Base-by-base conservation (phyloP, 805 yeast genomes). In the Yamadazyma laniorum region DNA sequence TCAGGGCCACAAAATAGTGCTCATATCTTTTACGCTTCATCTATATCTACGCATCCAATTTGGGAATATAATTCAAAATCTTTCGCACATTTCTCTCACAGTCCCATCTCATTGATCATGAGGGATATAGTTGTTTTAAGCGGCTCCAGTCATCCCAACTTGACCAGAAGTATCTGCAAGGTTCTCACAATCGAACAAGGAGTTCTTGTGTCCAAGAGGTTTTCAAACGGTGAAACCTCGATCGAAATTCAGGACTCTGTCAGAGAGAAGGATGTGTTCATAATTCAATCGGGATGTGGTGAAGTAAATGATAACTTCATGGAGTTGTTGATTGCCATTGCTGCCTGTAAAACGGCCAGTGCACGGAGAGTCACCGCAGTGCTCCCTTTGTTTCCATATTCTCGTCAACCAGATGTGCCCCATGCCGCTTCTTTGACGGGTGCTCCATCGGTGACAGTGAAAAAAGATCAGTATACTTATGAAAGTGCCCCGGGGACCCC, bases 351-450 rank as follows among this genome's bases (percentile, higher is more conserved):
- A 53, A 82, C 87, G 33, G 95, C 97, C 2, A 81, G 91, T 42
- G 96, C 96, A 11, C 78, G 77, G 41, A 73, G 91, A 41, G 95
- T 89, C 30, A 87, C 95, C 2, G 96, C 91, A 0, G 95, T 89
- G 21, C 70, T 86, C 60, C 99, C 99, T 3, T 72, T 89, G 44
- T 93, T 93, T 62, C 96, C 98, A 18, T 93, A 93, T 58, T 85
- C 95, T 3, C 75, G 99, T 55, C 99, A 93, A 62, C 95, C 96
- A 3, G 98, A 91, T 61, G 79, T 87, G 25, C 95, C 96, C 22
- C 85, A 84, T 54, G 79, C 85, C 40, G 66, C 67, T 4, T 50
- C 55, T 32, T 75, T 76, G 54, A 75, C 77, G 25, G 93, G 95
- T 9, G 86, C 90, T 1, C 95, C 95, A 6, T 65, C 60, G 14